Evolutionary conservation across 2,329 filamentous ascomycete genomes (phyloP), one percentile per base, ranked within the genome.

Genomic region (Canariomyces notabilis): DNA sequence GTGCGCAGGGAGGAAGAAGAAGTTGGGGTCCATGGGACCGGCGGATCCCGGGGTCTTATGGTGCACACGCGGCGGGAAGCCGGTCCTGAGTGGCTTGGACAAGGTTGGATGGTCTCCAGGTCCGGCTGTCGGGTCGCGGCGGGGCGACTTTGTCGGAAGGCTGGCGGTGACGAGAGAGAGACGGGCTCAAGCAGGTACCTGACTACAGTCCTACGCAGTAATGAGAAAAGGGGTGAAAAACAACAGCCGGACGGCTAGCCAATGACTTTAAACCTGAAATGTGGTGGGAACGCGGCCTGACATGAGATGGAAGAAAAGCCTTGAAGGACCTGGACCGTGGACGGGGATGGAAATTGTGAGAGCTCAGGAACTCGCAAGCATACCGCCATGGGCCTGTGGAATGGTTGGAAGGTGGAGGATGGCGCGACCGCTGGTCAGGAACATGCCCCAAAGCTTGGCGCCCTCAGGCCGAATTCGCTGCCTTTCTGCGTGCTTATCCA

Each of bases 41-140:
- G 51, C 40, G 44, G 51, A 44, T 20, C 42, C 34, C 42, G 46
- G 46, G 33, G 36, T 45, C 33, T 42, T 14, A n/a, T 45, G 12
- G 23, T 16, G 14, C 6, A 14, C 9, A 31, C 6, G 38, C 38
- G 44, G 40, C 35, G 44, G 26, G 46, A 42, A 37, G 33, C 44
- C 29, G 41, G 31, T 44, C 39, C 32, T 44, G 44, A 37, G 49
- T 44, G 46, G 46, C 39, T 47, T 34, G 22, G 35, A 33, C 32
- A 26, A 37, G 46, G 41, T 18, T 33, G n/a, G n/a, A n/a, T 40
- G 41, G 43, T 39, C 41, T 39, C 36, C 34, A 42, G 37, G 48
- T 42, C 29, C 35, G 48, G 51, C 44, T 48, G 46, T 51, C 51
- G 44, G 51, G 51, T 49, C 51, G 46, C 29, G 51, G 51, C 42